Evolutionary conservation across 2,329 filamentous ascomycete genomes (phyloP).

Genomic region (Xylaria sp.): DNA sequence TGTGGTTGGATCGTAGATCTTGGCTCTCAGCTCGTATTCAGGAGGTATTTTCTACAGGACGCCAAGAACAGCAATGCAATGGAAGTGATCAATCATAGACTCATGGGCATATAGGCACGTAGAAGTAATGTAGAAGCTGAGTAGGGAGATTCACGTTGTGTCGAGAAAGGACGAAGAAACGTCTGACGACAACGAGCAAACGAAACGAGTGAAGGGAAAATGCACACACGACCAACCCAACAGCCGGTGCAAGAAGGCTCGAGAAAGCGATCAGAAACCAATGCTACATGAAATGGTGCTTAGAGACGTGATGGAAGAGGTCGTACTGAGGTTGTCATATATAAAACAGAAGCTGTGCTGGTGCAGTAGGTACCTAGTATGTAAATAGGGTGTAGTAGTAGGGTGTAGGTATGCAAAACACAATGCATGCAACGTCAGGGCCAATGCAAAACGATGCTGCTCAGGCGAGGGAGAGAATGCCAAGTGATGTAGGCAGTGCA

Average conservation of each 20-base stretch:
- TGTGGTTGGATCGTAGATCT: neutral
- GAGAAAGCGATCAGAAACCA: neutral
- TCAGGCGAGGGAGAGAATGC: neutral
- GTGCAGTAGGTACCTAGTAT: too few relatives aligned
- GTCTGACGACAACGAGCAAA: neutral
- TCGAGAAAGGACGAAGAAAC: neutral
- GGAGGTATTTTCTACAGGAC: neutral
- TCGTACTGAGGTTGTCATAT: too few relatives aligned
- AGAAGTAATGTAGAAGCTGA: neutral
- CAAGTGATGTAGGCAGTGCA: conserved; percentile 8
- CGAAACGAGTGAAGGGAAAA: too few relatives aligned
- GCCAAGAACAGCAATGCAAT: neutral
- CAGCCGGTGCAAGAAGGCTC: neutral
- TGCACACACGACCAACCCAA: too few relatives aligned
- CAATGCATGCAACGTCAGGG: conserved; percentile 15
- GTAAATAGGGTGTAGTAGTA: too few relatives aligned
- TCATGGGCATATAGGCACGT: neutral
- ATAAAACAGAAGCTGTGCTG: too few relatives aligned
- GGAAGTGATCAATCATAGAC: conserved; percentile 1
- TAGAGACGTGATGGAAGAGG: neutral
- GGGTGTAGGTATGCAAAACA: conserved; percentile 17
- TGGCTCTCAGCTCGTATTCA: conserved; percentile 3
- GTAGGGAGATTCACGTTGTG: neutral
- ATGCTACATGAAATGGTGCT: neutral
- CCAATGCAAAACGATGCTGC: conserved; percentile 20